A percentile compares a stretch with the other conserved stretches of the same genome.
Evolutionary conservation across 2,329 filamentous ascomycete species (phyloP).

Genomic region (Neodidymelliopsis sp.): DNA sequence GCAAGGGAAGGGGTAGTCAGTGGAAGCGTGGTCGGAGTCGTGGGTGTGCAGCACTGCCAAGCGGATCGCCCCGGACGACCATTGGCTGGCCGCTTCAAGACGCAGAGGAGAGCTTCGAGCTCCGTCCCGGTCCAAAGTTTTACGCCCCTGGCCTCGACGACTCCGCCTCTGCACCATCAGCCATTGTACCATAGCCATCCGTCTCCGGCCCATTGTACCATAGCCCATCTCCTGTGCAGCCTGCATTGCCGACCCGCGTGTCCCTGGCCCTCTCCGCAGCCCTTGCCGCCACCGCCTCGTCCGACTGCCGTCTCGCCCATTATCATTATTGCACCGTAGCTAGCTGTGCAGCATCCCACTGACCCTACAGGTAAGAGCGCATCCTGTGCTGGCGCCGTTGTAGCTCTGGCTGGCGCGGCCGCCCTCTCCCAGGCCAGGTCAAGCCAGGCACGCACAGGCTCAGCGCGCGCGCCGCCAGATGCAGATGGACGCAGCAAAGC

Average conservation of each 20-base stretch:
- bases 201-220: conserved; percentile 32
- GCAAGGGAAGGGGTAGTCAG: no score
- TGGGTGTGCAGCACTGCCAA: no score
- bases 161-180: conserved; percentile 13
- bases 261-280: conserved; percentile 37
- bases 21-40: no score
- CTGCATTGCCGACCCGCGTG: conserved; percentile 39
- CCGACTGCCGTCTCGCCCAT: conserved; percentile 1
- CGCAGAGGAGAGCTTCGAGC: conserved; percentile 14
- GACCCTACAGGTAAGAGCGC: conserved; percentile 8
- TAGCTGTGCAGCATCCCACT: conserved; percentile 5
- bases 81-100: conserved; percentile 1
- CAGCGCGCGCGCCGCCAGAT: conserved; percentile 4
- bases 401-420: background rate
- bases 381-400: no score
- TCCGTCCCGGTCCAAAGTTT: conserved; percentile 7
- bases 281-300: conserved; percentile 14
- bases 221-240: conserved; percentile 32
- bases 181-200: conserved; percentile 16
- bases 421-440: conserved; percentile 3
- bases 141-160: conserved; percentile 1
- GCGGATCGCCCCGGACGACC: background rate
- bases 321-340: conserved; percentile 24
- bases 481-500: conserved; percentile 3
- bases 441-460: background rate